Conservation (phyloP, 2,329 filamentous ascomycete genomes). For the Dothistroma septosporum region DNA sequence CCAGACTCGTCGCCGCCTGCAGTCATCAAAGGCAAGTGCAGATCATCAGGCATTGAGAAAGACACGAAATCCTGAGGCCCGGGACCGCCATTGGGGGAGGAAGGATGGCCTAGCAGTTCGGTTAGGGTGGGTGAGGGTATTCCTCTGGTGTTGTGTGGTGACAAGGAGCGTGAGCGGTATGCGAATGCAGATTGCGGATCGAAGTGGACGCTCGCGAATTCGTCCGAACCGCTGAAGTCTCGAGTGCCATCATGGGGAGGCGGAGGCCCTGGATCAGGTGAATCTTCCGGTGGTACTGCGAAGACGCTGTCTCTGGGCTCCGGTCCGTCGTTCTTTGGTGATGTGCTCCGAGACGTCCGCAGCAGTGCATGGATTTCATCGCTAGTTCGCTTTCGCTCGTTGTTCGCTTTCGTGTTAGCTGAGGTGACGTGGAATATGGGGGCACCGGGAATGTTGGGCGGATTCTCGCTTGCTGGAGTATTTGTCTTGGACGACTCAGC, state of each 20-base stretch:
- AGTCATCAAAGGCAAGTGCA: slow-evolving; percentile 23
- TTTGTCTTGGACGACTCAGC: slow-evolving; percentile 17
- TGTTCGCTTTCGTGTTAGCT: background rate
- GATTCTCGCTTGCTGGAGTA: slow-evolving; percentile 15
- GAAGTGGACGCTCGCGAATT: slow-evolving; percentile 16
- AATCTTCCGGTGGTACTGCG: slow-evolving; percentile 2
- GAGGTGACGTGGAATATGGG: background rate
- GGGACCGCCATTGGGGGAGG: slow-evolving; percentile 9
- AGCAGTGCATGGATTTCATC: background rate
- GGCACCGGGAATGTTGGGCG: slow-evolving; percentile 4
- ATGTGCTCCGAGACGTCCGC: background rate
- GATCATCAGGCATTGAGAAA: slow-evolving; percentile 28
- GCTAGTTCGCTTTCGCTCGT: background rate
- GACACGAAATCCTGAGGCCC: slow-evolving; percentile 24
- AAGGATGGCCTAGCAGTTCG: slow-evolving; percentile 22
- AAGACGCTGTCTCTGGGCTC: slow-evolving; percentile 5
- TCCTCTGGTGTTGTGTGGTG: slow-evolving; percentile 11
- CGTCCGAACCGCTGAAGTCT: background rate
- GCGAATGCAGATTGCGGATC: slow-evolving; percentile 15
- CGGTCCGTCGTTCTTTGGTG: background rate
- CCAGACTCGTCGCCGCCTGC: slow-evolving; percentile 19
- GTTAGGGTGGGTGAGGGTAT: slow-evolving; percentile 29
- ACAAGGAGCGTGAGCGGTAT: slow-evolving; percentile 20
- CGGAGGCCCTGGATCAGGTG: slow-evolving; percentile 9
- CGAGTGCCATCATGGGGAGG: background rate